Evolutionary conservation across 305 asterid species (phyloP).

Genomic region (Fraxinus platypoda): DNA sequence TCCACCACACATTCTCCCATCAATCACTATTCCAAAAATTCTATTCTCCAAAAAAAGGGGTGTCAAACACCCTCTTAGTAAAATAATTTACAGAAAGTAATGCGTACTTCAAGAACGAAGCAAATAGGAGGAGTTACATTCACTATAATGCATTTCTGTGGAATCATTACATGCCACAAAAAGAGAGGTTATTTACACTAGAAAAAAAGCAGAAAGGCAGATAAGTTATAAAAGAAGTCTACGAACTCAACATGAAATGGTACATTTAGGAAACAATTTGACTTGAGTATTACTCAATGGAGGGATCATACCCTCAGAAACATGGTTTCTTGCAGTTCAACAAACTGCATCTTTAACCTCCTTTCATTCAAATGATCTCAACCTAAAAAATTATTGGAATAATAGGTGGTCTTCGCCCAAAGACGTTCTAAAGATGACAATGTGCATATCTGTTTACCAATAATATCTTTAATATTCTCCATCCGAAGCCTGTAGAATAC

Average conservation of each 20-base stretch:
- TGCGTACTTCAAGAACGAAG: not conserved
- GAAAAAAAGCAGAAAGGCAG: not conserved
- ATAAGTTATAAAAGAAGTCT: not conserved
- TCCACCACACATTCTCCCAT: no score
- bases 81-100: not conserved
- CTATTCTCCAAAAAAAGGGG: no score
- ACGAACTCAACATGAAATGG: not conserved
- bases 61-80: no score
- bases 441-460: not conserved
- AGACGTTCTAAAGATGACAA: not conserved
- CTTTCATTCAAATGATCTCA: not conserved
- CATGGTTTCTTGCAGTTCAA: not conserved
- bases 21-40: no score
- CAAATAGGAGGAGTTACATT: not conserved
- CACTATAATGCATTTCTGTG: not conserved
- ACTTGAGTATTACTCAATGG: not conserved
- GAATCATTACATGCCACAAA: not conserved
- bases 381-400: not conserved
- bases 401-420: not conserved
- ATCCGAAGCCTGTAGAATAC: not conserved
- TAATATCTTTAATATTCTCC: not conserved
- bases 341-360: not conserved
- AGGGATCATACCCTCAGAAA: not conserved
- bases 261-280: not conserved
- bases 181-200: not conserved